These are phyloP conservation scores for Paraleonurus japonicus DNA, from an alignment of 257 asterid genomes.

Conservation along the genomic window DNA sequence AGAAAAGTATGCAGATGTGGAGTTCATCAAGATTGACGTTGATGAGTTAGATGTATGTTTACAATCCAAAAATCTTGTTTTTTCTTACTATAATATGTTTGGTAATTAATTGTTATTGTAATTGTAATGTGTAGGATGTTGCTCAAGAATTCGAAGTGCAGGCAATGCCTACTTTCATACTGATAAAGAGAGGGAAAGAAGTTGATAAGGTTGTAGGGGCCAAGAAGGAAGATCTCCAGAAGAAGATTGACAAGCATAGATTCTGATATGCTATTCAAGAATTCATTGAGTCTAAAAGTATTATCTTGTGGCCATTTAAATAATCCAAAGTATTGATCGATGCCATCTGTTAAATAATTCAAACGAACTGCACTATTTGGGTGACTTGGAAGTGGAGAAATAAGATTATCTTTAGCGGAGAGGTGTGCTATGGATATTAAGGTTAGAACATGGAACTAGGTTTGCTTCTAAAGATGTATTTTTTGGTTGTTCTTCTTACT, in stretches of 20 bases:
- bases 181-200: conserved; percentile 61
- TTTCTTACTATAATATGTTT: not conserved
- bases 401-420: too few species aligned
- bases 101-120: not conserved
- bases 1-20: conserved; percentile 50
- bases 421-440: too few species aligned
- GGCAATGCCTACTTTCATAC: conserved; percentile 70
- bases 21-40: conserved; percentile 72
- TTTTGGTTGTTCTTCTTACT: too few species aligned
- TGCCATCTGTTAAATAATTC: too few species aligned
- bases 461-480: too few species aligned
- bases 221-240: conserved; percentile 43
- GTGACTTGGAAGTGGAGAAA: too few species aligned
- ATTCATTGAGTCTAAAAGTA: not conserved
- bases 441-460: too few species aligned
- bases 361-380: too few species aligned
- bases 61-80: not conserved
- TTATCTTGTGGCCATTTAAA: too few species aligned
- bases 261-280: conserved; percentile 19
- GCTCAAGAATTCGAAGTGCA: conserved; percentile 61
- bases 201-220: conserved; percentile 63
- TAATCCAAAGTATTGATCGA: too few species aligned
- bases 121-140: conserved; percentile 43
- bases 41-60: conserved; percentile 61
- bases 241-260: conserved; percentile 53